Evolutionary conservation across 768 basidiomycete species (phyloP), one percentile per base, ranked within the genome.

Genomic region (Boletellus sp.): DNA sequence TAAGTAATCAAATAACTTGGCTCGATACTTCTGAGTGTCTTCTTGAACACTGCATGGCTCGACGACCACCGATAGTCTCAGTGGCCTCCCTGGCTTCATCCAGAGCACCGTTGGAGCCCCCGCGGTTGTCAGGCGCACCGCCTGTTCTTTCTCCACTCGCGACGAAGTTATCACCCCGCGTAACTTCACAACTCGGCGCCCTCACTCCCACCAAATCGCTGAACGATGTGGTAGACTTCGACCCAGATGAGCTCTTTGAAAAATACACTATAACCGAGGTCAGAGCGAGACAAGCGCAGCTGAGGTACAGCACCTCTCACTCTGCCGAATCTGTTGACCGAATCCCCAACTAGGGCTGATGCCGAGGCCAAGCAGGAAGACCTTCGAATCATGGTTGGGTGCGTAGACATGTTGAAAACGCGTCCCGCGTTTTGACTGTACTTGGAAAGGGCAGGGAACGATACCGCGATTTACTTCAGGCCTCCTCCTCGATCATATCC

Each of bases 311-410:
- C 10, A 15, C 60, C 19, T 36, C 50, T 60, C 22, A 11, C 45
- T 8, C 17, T n/a, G 22, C 19, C 35, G 33, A 32, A 38, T 31
- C 20, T 36, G 15, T 47, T 42, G 20, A 54, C 48, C 31, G 45
- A 54, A 45, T 49, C 23, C 42, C 38, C 24, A 13, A 26, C 12
- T 36, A 91, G 90, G 65, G 71, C 77, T 15, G 90, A 92, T 71
- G 90, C 90, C 0, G 87, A 91, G 62, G 84, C 82, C 38, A 92
- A 93, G 67, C 87, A 90, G 60, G 87, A 92, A 64, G 90, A 93
- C 61, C 77, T 93, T 38, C 78, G 90, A 60, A 74, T 88, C 39
- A 93, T 92, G 90, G 90, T 93, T 70, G 90, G 90, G 90, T 93
- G 73, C 79, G 90, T 84, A 55, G 38, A 51, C 31, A 42, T 49